These are phyloP conservation scores for Phytophthora sp. DNA, from an alignment of 352 stramenopile species.

Conservation along the genomic window DNA sequence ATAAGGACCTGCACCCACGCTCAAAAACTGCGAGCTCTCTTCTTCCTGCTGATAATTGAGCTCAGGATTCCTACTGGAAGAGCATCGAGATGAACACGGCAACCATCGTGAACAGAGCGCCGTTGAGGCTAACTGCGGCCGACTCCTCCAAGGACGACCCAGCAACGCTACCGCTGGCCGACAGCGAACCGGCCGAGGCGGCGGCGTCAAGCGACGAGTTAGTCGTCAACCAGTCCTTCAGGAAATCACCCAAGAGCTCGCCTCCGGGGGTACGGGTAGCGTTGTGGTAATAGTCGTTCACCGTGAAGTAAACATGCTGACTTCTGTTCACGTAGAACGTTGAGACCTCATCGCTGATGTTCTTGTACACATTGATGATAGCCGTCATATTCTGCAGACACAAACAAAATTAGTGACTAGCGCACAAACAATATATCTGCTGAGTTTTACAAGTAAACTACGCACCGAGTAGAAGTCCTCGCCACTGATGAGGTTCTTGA, in stretches of 20 bases:
- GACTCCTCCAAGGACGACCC: constrained; percentile 25
- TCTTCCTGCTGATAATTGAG: constrained; percentile 17
- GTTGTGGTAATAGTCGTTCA: constrained; percentile 55
- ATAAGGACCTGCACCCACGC: constrained; percentile 28
- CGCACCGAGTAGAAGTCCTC: constrained; percentile 61
- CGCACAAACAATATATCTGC: no score
- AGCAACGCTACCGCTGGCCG: constrained; percentile 12
- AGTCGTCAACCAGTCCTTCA: constrained; percentile 47
- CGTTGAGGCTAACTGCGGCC: constrained; percentile 19
- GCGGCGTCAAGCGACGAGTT: constrained; percentile 41
- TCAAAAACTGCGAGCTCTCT: constrained; percentile 9
- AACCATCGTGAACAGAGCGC: constrained; percentile 23
- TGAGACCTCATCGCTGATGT: constrained; percentile 49
- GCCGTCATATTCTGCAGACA: constrained; percentile 47
- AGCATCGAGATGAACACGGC: constrained; percentile 26
- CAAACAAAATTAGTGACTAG: constrained; percentile 8
- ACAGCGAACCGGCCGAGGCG: constrained; percentile 27
- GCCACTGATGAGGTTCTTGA: constrained; percentile 54
- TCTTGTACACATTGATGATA: constrained; percentile 61
- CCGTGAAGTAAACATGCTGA: constrained; percentile 60
- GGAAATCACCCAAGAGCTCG: constrained; percentile 40
- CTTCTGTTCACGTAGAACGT: constrained; percentile 56
- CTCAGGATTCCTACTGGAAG: constrained; percentile 20
- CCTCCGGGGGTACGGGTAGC: constrained; percentile 47
- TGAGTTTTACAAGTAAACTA: neutral